Evolutionary conservation across 306 rosid genomes (phyloP).

Genomic region (Notholithocarpus densiflorus): DNA sequence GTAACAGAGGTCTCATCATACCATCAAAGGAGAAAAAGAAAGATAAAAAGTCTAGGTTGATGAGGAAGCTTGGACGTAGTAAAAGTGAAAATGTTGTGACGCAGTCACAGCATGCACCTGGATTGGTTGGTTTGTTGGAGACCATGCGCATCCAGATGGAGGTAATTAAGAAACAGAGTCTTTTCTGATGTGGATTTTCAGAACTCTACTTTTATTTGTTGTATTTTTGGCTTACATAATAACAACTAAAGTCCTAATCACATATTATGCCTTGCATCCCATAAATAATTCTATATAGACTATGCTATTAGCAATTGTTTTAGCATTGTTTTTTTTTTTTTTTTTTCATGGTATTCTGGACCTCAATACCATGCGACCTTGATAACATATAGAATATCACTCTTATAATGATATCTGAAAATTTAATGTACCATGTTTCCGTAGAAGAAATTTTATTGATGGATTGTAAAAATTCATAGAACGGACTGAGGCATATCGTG

Average conservation of each 20-base stretch:
- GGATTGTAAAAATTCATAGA: not conserved
- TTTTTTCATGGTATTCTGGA: not conserved
- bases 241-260: not conserved
- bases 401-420: not conserved
- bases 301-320: not conserved
- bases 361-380: not conserved
- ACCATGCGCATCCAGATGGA: conserved; percentile 98
- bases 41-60: conserved; percentile 77
- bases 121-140: conserved; percentile 89
- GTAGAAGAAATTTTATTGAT: not conserved
- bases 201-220: not conserved
- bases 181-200: conserved; percentile 5
- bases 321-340: not conserved
- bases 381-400: not conserved
- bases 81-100: conserved; percentile 69
- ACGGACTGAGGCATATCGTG: not conserved
- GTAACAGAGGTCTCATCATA: conserved; percentile 89
- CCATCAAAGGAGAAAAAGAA: conserved; percentile 94
- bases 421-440: not conserved
- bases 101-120: conserved; percentile 78
- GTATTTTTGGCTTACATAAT: not conserved
- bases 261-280: not conserved
- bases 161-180: conserved; percentile 40
- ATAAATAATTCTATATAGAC: not conserved
- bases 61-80: conserved; percentile 96